These are phyloP conservation scores for Botrytis hyacinthi DNA, from an alignment of 2,329 filamentous ascomycete genomes.

Conservation along the genomic window DNA sequence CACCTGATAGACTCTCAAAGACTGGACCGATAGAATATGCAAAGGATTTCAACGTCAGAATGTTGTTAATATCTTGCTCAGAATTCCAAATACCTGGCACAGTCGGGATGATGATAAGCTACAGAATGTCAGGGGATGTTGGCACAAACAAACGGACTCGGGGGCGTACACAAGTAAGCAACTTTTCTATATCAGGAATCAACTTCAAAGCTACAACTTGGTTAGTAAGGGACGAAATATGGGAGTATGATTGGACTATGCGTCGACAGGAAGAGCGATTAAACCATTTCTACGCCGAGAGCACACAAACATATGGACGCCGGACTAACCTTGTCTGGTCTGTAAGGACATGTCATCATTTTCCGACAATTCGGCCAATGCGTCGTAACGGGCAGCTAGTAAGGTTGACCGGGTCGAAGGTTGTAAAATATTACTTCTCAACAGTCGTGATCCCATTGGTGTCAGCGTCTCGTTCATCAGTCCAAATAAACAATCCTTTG, in stretches of 20 bases:
- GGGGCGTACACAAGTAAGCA: conserved; percentile 66
- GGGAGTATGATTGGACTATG: not conserved
- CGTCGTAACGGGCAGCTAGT: conserved; percentile 72
- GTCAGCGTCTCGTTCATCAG: conserved; percentile 82
- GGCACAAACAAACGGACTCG: not conserved
- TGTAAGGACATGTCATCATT: conserved; percentile 84
- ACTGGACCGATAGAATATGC: conserved; percentile 65
- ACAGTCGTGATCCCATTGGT: conserved; percentile 81
- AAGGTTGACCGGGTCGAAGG: conserved; percentile 71
- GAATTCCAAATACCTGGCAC: conserved; percentile 64
- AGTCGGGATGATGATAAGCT: conserved; percentile 75
- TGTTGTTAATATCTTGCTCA: conserved; percentile 80
- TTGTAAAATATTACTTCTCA: conserved; percentile 84
- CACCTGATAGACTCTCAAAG: conserved; percentile 64
- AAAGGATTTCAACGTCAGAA: conserved; percentile 84
- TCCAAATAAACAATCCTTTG: conserved; percentile 79
- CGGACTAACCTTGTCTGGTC: conserved; percentile 60
- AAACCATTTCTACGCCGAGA: not conserved
- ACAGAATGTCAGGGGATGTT: conserved; percentile 27
- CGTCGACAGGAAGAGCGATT: not conserved
- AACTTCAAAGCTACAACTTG: conserved; percentile 60
- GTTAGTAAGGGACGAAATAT: not conserved
- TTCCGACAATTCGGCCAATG: conserved; percentile 74
- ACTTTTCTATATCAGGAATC: conserved; percentile 76
- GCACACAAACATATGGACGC: not conserved